Percentiles rank a stretch among this genome's conserved stretches.
Conservation (phyloP, 441 rosid species). For the Populus hybrid region DNA sequence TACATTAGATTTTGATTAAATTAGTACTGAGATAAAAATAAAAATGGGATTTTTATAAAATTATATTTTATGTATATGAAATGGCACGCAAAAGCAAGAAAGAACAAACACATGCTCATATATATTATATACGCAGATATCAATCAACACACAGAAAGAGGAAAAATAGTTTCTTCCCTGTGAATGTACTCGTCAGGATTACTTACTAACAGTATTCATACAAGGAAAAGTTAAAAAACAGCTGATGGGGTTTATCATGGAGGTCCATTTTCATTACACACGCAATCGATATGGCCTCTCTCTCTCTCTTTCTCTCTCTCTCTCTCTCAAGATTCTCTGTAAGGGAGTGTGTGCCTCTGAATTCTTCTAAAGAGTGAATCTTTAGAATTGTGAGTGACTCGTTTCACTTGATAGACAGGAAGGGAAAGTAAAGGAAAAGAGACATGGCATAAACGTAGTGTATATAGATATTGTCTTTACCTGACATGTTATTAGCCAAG, state of each 20-base stretch:
- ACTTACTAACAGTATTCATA: constrained; percentile 36
- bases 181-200: constrained; percentile 44
- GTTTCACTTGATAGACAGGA: constrained; percentile 3
- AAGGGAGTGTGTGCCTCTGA: constrained; percentile 12
- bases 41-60: not conserved
- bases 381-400: constrained; percentile 17
- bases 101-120: not conserved
- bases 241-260: constrained; percentile 21
- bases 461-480: constrained; percentile 23
- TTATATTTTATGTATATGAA: constrained; percentile 18
- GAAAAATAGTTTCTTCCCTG: constrained; percentile 45
- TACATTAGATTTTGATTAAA: constrained; percentile 2
- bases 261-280: constrained; percentile 26
- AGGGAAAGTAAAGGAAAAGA: not conserved
- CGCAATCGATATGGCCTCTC: constrained; percentile 27
- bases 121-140: constrained; percentile 23
- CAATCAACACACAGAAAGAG: constrained; percentile 21
- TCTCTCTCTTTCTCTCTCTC: not conserved
- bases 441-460: not conserved
- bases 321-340: constrained; percentile 13
- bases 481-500: constrained; percentile 40
- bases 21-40: not conserved
- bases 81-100: constrained; percentile 21
- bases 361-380: constrained; percentile 23
- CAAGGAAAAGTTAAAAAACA: constrained; percentile 7